A percentile compares a stretch with the other conserved stretches of the same genome.
These are phyloP conservation scores for Nakaseomyces kungkrabaensis DNA, from an alignment of 1,139 yeast species.

Conservation along the genomic window DNA sequence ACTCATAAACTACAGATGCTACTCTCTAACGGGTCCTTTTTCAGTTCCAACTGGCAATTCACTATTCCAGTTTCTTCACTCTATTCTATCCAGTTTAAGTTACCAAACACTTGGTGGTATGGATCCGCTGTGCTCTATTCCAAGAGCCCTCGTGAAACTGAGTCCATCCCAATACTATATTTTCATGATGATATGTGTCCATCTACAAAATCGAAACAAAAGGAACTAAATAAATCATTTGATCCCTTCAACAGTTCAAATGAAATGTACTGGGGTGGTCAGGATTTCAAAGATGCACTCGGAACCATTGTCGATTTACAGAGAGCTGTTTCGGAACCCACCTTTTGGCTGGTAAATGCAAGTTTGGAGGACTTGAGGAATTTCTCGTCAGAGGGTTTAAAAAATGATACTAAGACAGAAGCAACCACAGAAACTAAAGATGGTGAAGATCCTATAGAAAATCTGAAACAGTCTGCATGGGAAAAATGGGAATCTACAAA, in stretches of 20 bases:
- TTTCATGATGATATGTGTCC: constrained; percentile 87
- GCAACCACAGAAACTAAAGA: constrained; percentile 11
- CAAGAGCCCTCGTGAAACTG: constrained; percentile 42
- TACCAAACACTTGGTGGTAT: constrained; percentile 73
- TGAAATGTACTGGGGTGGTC: constrained; percentile 84
- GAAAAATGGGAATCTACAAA: constrained; percentile 52
- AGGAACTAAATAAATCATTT: constrained; percentile 45
- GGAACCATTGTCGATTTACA: constrained; percentile 50
- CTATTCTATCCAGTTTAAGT: constrained; percentile 72
- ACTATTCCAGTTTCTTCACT: constrained; percentile 28
- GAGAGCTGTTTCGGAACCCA: constrained; percentile 59
- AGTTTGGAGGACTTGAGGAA: constrained; percentile 65
- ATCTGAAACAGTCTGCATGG: constrained; percentile 16
- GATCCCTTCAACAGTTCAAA: constrained; percentile 59
- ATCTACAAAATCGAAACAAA: constrained; percentile 56
- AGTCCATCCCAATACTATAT: constrained; percentile 68
- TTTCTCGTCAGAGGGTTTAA: constrained; percentile 44
- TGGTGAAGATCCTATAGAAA: not conserved
- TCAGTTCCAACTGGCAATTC: constrained; percentile 17
- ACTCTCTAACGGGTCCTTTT: constrained; percentile 11
- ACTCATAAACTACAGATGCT: constrained; percentile 7
- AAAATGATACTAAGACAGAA: constrained; percentile 20
- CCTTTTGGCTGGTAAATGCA: constrained; percentile 71
- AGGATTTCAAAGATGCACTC: constrained; percentile 53
- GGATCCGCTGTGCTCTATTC: constrained; percentile 76